Evolutionary conservation across 1,284 basidiomycete genomes (phyloP).

Genomic region (Ceratobasidium sp.): DNA sequence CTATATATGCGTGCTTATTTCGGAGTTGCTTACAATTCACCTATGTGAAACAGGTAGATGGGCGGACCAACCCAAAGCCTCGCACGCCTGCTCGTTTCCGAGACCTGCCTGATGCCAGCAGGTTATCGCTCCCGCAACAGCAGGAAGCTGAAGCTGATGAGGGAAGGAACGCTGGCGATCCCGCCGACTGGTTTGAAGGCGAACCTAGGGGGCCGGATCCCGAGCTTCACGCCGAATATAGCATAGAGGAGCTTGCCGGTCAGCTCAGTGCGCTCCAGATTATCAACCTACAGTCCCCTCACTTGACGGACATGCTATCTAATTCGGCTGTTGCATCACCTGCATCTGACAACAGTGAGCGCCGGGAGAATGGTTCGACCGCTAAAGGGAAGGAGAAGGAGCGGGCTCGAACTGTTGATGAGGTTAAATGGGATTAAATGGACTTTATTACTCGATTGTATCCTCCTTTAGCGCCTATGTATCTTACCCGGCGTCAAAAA

Average conservation of each 20-base stretch:
- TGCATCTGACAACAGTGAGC: not conserved
- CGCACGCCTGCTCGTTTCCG: constrained; percentile 5
- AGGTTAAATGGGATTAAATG: constrained; percentile 1
- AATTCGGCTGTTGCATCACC: not conserved
- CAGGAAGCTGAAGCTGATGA: not conserved
- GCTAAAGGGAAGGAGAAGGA: constrained; percentile 10
- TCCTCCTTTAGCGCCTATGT: constrained; percentile 15
- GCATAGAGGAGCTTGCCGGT: not conserved
- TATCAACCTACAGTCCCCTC: constrained; percentile 6
- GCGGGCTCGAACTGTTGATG: not conserved
- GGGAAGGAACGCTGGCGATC: too few species aligned
- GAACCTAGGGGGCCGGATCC: not conserved
- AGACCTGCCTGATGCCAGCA: not conserved
- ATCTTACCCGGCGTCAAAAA: constrained; percentile 9
- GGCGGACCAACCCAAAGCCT: not conserved
- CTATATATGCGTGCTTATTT: not conserved
- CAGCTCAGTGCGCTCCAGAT: constrained; percentile 7
- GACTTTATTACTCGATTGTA: not conserved
- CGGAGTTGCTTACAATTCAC: not conserved
- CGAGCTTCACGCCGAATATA: not conserved
- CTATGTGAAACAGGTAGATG: not conserved
- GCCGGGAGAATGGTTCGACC: not conserved
- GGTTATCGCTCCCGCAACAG: not conserved
- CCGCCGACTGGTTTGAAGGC: not conserved
- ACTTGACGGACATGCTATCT: constrained; percentile 1